Conservation (phyloP, 257 asterid species). For the Linderniella brevidens region DNA sequence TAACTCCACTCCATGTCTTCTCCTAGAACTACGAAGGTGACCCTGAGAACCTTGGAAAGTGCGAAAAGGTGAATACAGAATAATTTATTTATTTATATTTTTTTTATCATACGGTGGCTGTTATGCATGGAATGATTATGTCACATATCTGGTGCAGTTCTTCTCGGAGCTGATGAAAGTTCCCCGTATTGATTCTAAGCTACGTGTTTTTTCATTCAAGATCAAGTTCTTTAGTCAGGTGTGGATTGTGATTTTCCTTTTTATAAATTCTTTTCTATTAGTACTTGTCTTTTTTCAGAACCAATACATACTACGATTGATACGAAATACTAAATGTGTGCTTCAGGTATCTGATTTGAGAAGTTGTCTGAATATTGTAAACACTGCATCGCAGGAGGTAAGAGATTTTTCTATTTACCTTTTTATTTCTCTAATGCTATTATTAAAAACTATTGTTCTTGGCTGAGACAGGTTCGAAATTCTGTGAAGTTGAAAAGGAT, state of each 20-base stretch:
- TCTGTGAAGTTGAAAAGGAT: conserved; percentile 84
- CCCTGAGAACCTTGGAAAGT: too few species aligned
- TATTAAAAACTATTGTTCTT: conserved; percentile 5
- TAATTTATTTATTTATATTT: background rate
- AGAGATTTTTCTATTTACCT: background rate
- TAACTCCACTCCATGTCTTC: too few species aligned
- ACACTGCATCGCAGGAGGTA: conserved; percentile 96
- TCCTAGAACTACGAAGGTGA: too few species aligned
- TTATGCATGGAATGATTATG: conserved; percentile 7
- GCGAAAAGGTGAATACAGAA: too few species aligned
- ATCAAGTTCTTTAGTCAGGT: conserved; percentile 93
- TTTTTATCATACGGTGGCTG: background rate
- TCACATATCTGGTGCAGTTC: conserved; percentile 43
- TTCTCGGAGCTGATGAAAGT: conserved; percentile 99
- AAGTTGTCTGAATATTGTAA: conserved; percentile 63
- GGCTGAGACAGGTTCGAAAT: conserved; percentile 54
- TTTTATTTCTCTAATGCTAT: conserved; percentile 5
- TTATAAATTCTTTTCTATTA: background rate
- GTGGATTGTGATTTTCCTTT: conserved; percentile 14
- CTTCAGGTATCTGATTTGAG: conserved; percentile 72
- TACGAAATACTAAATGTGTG: conserved; percentile 5
- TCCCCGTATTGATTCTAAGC: conserved; percentile 92
- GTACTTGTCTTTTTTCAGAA: conserved; percentile 3
- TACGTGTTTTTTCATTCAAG: conserved; percentile 90
- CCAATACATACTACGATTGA: conserved; percentile 1